Conservation (phyloP, 352 stramenopile genomes). For the Phytophthora fragariaefolia region DNA sequence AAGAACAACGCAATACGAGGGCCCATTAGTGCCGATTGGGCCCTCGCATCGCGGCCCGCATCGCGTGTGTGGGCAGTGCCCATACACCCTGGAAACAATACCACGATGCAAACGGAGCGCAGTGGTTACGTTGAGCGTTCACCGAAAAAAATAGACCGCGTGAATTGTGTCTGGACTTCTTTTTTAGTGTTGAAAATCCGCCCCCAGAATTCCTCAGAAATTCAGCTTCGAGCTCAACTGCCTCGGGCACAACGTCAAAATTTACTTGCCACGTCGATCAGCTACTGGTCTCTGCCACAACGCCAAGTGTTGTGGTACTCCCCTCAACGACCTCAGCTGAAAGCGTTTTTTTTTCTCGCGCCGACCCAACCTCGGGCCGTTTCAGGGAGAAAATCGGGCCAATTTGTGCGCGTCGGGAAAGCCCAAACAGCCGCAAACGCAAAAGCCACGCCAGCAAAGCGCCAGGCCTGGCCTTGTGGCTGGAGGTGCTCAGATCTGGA, state of each 20-base stretch:
- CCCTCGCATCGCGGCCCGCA: too few relatives aligned
- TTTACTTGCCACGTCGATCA: background rate
- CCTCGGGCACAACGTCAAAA: background rate
- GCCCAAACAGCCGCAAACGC: slow-evolving; percentile 27
- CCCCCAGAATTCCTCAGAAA: background rate
- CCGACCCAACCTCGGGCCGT: background rate
- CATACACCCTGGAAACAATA: background rate
- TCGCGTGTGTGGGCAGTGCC: too few relatives aligned
- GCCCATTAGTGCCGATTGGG: too few relatives aligned
- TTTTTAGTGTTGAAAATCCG: background rate
- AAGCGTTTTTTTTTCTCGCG: background rate
- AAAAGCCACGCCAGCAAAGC: slow-evolving; percentile 10
- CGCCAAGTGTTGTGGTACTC: background rate
- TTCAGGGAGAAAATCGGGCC: background rate
- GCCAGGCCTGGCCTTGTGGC: slow-evolving; percentile 17
- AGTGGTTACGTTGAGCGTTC: background rate
- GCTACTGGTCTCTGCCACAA: background rate
- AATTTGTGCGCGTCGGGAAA: background rate
- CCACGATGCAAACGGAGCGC: background rate
- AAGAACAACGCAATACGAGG: too few relatives aligned
- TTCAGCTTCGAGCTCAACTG: background rate
- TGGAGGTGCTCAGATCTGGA: slow-evolving; percentile 13
- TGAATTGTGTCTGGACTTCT: background rate
- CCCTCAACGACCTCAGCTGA: background rate
- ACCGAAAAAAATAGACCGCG: background rate